Conservation (phyloP, 352 stramenopile species). For the Globisporangium perplexum region DNA sequence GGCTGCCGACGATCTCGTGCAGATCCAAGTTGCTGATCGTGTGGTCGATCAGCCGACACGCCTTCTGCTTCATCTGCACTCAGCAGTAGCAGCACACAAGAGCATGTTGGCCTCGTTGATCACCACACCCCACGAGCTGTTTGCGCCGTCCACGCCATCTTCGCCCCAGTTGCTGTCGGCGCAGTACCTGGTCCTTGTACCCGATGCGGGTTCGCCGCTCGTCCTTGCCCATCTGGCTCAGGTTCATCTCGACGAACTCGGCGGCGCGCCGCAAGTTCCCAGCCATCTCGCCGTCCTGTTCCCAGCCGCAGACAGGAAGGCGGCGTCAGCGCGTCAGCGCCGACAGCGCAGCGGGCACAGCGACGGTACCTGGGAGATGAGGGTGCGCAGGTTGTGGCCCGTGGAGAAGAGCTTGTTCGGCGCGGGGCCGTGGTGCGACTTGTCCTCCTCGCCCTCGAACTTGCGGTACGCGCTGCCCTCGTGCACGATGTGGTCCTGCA, state of each 20-base stretch:
- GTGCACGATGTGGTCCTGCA: constrained; percentile 94
- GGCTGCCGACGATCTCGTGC: constrained; percentile 93
- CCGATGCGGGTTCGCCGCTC: constrained; percentile 93
- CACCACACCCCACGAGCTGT: constrained; percentile 3
- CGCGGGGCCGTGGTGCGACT: constrained; percentile 94
- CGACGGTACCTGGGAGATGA: constrained; percentile 83
- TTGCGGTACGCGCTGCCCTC: constrained; percentile 95
- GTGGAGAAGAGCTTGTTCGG: constrained; percentile 95
- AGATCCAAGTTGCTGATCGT: constrained; percentile 93
- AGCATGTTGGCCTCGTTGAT: constrained; percentile 12
- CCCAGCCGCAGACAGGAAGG: not conserved
- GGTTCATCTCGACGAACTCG: constrained; percentile 95
- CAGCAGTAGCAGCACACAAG: constrained; percentile 17
- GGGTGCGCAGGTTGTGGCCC: constrained; percentile 93
- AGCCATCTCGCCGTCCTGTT: constrained; percentile 81
- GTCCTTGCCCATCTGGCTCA: constrained; percentile 96
- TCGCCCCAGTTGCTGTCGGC: not conserved
- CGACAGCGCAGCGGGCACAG: not conserved
- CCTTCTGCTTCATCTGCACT: constrained; percentile 91
- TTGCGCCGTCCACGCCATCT: not conserved
- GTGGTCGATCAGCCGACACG: constrained; percentile 85
- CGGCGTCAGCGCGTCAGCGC: not conserved
- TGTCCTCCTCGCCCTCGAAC: constrained; percentile 96
- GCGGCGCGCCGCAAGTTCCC: constrained; percentile 75
- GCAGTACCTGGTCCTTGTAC: constrained; percentile 96